Percentiles rank a stretch among this genome's conserved stretches.
Conservation (phyloP, 352 stramenopile genomes). For the Pythium brachiatum region DNA sequence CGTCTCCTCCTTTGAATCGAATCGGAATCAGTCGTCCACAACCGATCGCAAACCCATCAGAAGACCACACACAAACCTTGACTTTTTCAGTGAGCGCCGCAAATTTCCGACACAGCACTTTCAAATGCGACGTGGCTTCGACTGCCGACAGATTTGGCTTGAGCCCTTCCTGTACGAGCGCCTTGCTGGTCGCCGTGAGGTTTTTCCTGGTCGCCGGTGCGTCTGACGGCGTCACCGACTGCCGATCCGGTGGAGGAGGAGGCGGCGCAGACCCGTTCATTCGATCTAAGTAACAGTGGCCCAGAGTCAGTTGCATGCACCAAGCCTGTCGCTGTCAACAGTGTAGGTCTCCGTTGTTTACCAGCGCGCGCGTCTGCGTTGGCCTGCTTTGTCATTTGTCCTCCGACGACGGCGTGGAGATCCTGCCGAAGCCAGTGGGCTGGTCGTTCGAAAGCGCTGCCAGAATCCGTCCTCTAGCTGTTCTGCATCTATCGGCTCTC, state of each 20-base stretch:
- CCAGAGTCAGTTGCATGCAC: no score
- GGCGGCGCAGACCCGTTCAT: not conserved
- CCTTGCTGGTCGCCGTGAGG: constrained; percentile 37
- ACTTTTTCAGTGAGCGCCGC: constrained; percentile 81
- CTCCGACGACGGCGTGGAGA: not conserved
- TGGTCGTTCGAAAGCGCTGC: not conserved
- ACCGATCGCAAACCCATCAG: not conserved
- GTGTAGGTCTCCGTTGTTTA: not conserved
- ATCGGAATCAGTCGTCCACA: not conserved
- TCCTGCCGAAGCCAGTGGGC: not conserved
- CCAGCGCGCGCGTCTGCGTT: not conserved
- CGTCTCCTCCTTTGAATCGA: constrained; percentile 56
- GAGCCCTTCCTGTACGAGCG: constrained; percentile 51
- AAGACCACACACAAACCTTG: constrained; percentile 46
- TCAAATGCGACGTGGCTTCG: constrained; percentile 72
- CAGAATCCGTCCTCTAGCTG: not conserved
- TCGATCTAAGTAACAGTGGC: not conserved
- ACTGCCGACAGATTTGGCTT: constrained; percentile 58
- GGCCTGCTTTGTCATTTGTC: not conserved
- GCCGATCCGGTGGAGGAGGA: not conserved
- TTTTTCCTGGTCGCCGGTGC: constrained; percentile 27
- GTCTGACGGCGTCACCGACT: not conserved
- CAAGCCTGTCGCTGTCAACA: no score
- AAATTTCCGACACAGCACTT: constrained; percentile 83
- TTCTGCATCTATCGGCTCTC: no score